Percentiles rank a stretch among this genome's conserved stretches.
These are phyloP conservation scores for Termitomyces sp. DNA, from an alignment of 768 basidiomycete species.

Conservation along the genomic window DNA sequence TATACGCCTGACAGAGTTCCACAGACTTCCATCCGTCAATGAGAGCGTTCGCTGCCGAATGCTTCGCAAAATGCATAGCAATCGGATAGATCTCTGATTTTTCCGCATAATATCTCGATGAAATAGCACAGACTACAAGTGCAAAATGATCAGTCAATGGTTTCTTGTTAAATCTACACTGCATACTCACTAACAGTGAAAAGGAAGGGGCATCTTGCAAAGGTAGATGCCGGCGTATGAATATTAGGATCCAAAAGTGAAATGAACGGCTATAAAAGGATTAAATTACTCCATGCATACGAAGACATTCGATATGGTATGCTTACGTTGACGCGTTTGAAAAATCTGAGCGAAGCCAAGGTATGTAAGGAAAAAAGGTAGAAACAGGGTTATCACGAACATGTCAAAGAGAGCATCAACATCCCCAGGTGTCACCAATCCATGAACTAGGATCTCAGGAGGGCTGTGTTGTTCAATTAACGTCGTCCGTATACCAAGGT, in stretches of 20 bases:
- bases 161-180: neutral
- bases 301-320: neutral
- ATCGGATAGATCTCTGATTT: constrained; percentile 83
- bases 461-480: constrained; percentile 76
- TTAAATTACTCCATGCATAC: neutral
- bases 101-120: constrained; percentile 72
- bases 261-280: constrained; percentile 46
- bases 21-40: constrained; percentile 83
- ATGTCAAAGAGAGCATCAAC: constrained; percentile 83
- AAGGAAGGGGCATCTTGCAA: constrained; percentile 82
- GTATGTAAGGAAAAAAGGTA: neutral
- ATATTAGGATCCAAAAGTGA: constrained; percentile 76
- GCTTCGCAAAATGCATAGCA: constrained; percentile 86
- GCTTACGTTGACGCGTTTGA: constrained; percentile 60
- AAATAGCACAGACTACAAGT: constrained; percentile 71
- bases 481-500: constrained; percentile 61
- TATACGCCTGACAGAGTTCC: constrained; percentile 87
- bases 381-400: constrained; percentile 32
- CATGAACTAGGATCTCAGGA: constrained; percentile 78
- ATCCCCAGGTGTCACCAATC: constrained; percentile 69
- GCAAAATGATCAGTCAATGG: neutral
- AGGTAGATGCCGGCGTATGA: constrained; percentile 75
- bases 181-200: constrained; percentile 72
- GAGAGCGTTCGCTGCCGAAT: constrained; percentile 73
- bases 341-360: constrained; percentile 46